Base-by-base conservation (phyloP, 768 basidiomycete genomes). In the Lactifluus piperatus region DNA sequence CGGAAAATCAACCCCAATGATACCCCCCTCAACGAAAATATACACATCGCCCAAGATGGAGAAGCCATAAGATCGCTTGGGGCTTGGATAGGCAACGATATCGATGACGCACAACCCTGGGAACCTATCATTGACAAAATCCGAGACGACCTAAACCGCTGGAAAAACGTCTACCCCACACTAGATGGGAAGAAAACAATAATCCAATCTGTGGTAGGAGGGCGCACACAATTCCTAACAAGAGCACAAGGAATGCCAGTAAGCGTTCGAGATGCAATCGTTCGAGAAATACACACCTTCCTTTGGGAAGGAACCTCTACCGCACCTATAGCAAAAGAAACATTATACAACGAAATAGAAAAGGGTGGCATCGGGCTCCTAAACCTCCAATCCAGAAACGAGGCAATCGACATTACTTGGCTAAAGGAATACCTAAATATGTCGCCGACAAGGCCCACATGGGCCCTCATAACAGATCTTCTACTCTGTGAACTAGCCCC, bases 321-420 rank as follows among this genome's bases (percentile, higher is more conserved):
- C 0, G 54, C 54, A 7, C n/a, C n/a, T n/a, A 52, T 66, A 1
- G 44, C n/a, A 3, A 0, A 53, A 0, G 51, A 58, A 5, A 8
- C 9, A 3, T 46, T 62, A 29, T 51, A 9, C 8, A 18, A 1
- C 1, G 18, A 11, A 16, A 62, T 29, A 30, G 30, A 30, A 8
- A 8, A 30, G 8, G 65, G 63, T 0, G 65, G 63, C 1, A 16
- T 66, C 0, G 34, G 34, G 6, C 54, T 66, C 0, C 48, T 67
- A 11, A 46, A 66, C 45, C 34, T 67, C 10, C 29, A 7, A 6
- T n/a, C 56, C 0, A 0, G 62, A 3, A 58, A 63, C n/a, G 56
- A 60, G 14, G 65, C 66, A 0, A 63, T 67, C 0, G 49, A 66
- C 1, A 16, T 67, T 0, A 57, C 32, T 1, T 66, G 66, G 65